Conservation (phyloP, 2,329 filamentous ascomycete species). For the Aplosporella prunicola region DNA sequence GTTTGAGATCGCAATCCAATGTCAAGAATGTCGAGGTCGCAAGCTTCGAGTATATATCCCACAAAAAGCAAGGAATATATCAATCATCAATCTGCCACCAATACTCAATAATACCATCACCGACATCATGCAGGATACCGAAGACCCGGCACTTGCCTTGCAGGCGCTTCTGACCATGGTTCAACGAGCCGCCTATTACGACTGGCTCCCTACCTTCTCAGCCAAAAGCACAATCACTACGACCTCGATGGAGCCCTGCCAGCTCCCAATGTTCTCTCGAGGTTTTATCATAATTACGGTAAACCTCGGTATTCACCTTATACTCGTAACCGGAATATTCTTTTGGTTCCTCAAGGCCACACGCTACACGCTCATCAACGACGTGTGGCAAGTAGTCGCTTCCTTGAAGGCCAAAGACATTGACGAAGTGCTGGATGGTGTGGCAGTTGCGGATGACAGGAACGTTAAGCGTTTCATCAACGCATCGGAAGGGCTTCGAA, state of each 20-base stretch:
- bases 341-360: no score
- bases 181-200: not conserved
- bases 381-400: no score
- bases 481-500: no score
- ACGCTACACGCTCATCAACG: no score
- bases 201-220: slow-evolving; percentile 1
- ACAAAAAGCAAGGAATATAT: not conserved
- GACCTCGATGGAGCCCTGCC: not conserved
- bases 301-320: no score
- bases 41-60: not conserved
- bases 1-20: not conserved
- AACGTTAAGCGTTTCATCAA: no score
- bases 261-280: not conserved
- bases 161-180: not conserved
- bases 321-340: no score
- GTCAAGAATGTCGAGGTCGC: not conserved
- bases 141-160: not conserved
- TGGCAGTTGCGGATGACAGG: no score
- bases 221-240: not conserved
- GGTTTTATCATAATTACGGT: not conserved
- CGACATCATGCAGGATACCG: not conserved
- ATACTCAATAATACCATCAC: not conserved
- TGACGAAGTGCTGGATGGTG: no score
- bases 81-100: not conserved
- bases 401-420: no score